A percentile compares a stretch with the other conserved stretches of the same genome.
Evolutionary conservation across 371 early-diverging fungal species (phyloP).

Genomic region (Nematocida minor): DNA sequence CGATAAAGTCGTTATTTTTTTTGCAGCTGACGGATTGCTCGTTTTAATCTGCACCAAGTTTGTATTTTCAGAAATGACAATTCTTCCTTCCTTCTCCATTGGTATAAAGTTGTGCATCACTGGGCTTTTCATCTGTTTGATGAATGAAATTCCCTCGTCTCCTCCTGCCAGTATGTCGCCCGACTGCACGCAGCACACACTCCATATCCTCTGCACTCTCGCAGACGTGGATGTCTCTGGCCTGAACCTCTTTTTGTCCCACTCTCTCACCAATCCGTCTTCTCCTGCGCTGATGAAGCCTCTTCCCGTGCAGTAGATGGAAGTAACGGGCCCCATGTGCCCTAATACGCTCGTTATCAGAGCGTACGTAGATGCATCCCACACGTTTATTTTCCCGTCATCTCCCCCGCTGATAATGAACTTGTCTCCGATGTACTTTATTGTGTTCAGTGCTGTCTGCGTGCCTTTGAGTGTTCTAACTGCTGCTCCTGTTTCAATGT

Average conservation of each 20-base stretch:
- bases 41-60: conserved; percentile 33
- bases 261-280: conserved; percentile 57
- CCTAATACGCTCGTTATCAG: conserved; percentile 51
- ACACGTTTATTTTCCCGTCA: conserved; percentile 58
- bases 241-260: conserved; percentile 54
- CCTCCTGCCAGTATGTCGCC: conserved; percentile 53
- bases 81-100: conserved; percentile 4
- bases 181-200: conserved; percentile 16
- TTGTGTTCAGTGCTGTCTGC: conserved; percentile 42
- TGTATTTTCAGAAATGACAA: conserved; percentile 27
- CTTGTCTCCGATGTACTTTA: conserved; percentile 41
- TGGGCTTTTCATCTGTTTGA: conserved; percentile 4
- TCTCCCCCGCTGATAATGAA: conserved; percentile 59
- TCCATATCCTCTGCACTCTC: conserved; percentile 57
- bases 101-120: conserved; percentile 2
- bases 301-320: conserved; percentile 5
- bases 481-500: conserved; percentile 38
- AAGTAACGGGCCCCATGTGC: conserved; percentile 60
- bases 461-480: conserved; percentile 51
- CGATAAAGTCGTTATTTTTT: conserved; percentile 21
- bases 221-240: conserved; percentile 37
- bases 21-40: neutral
- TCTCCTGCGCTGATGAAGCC: conserved; percentile 55
- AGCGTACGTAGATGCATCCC: conserved; percentile 46
- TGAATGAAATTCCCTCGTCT: conserved; percentile 60